A percentile compares a stretch with the other conserved stretches of the same genome.
phyloP scores from a whole-genome alignment of 2,329 filamentous ascomycete genomes.

The Aspergillus niger region DNA sequence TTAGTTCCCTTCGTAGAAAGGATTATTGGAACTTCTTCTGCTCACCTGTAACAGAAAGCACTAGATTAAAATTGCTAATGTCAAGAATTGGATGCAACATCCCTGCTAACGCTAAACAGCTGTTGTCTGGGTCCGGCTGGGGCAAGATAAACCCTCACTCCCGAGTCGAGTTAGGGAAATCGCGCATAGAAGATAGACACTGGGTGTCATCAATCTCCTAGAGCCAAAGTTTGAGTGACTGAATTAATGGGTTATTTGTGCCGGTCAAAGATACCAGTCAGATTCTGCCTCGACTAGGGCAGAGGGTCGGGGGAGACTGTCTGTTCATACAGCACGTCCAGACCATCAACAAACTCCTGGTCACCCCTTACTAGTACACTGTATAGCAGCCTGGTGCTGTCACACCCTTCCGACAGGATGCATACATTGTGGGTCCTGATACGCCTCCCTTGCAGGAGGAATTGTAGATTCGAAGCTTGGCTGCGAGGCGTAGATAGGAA shows the following conservation, averaged over 20 bases:
- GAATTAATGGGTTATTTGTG: background rate
- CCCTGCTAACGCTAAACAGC: constrained; percentile 5
- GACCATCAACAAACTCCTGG: background rate
- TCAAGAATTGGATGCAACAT: constrained; percentile 42
- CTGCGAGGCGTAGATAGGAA: background rate
- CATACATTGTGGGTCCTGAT: constrained; percentile 3
- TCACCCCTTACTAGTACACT: background rate
- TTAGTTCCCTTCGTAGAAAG: background rate
- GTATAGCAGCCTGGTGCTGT: background rate
- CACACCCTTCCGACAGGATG: background rate
- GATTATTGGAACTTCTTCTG: too few species aligned
- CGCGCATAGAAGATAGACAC: background rate
- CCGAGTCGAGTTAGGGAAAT: background rate
- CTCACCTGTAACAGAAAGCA: constrained; percentile 37
- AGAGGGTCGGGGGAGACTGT: background rate
- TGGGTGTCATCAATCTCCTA: background rate
- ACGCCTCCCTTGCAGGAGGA: constrained; percentile 10
- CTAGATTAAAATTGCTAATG: constrained; percentile 37
- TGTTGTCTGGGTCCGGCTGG: background rate
- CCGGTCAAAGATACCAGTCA: background rate
- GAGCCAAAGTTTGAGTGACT: background rate
- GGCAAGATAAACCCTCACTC: background rate
- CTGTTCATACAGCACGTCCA: background rate
- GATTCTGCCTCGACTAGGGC: background rate
- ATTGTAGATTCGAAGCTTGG: constrained; percentile 11